These are phyloP conservation scores for Botrytis tulipae DNA, from an alignment of 2,329 filamentous ascomycete species.

Conservation along the genomic window DNA sequence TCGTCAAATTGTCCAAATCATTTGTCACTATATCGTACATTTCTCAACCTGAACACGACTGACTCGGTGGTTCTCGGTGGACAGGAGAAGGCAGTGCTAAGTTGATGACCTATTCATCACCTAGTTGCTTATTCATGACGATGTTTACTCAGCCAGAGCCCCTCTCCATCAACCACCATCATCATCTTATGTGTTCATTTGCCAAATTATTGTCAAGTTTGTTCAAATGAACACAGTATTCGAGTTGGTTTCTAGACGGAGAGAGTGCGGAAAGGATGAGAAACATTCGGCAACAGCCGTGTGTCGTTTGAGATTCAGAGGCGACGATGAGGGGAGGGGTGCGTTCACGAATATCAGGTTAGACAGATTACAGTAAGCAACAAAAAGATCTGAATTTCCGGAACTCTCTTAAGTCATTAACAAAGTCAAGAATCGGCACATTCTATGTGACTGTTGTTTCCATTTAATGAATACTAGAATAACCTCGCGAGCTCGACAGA, in stretches of 20 bases:
- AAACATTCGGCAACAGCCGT: background rate
- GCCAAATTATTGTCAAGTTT: background rate
- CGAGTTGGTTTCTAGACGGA: background rate
- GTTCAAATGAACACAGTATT: background rate
- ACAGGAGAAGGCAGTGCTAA: slow-evolving; percentile 3
- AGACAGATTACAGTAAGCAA: background rate
- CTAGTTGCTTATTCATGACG: slow-evolving; percentile 5
- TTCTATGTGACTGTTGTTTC: background rate
- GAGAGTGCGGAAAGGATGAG: background rate
- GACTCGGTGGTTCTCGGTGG: slow-evolving; percentile 3
- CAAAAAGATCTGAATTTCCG: background rate
- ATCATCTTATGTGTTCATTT: background rate
- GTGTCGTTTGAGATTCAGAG: background rate
- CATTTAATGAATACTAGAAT: background rate
- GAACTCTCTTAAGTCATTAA: background rate
- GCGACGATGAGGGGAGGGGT: background rate
- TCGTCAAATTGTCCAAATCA: background rate
- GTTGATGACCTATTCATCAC: slow-evolving; percentile 9
- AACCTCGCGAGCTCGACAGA: background rate
- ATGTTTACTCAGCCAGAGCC: slow-evolving; percentile 12
- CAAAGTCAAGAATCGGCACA: background rate
- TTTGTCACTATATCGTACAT: background rate
- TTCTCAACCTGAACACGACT: background rate
- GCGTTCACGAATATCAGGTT: background rate
- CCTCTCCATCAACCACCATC: background rate